Conservation (phyloP, 192 early-diverging fungal species). For the Linnemannia schmuckeri region DNA sequence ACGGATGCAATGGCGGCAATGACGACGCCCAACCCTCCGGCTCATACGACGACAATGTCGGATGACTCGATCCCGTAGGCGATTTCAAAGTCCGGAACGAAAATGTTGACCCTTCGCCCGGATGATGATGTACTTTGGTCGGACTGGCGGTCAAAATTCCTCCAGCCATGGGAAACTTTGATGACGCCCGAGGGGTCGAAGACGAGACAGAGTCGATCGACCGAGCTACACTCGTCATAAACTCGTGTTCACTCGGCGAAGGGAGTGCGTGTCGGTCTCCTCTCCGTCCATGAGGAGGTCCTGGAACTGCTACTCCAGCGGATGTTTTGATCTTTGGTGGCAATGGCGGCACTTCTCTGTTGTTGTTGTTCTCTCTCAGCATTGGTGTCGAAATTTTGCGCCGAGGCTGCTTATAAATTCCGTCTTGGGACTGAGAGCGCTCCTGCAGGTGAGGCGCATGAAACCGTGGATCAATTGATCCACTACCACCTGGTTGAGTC, state of each 20-base stretch:
- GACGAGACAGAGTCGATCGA: conserved; percentile 32
- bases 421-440: conserved; percentile 33
- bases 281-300: not conserved
- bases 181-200: conserved; percentile 10
- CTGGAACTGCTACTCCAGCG: conserved; percentile 19
- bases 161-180: not conserved
- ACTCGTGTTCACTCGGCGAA: conserved; percentile 33
- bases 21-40: not conserved
- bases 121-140: conserved; percentile 6
- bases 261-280: conserved; percentile 24
- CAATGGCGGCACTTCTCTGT: not conserved
- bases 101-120: conserved; percentile 25
- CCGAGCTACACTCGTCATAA: conserved; percentile 20
- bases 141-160: conserved; percentile 28
- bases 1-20: conserved; percentile 20
- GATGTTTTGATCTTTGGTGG: conserved; percentile 18
- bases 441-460: conserved; percentile 34
- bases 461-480: conserved; percentile 14
- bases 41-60: not conserved
- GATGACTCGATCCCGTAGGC: not conserved
- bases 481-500: conserved; percentile 8
- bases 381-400: conserved; percentile 20
- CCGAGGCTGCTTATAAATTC: conserved; percentile 17
- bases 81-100: conserved; percentile 36
- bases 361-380: conserved; percentile 14